Conservation (phyloP, 169 alveolate genomes). For the Plasmodium inui region DNA sequence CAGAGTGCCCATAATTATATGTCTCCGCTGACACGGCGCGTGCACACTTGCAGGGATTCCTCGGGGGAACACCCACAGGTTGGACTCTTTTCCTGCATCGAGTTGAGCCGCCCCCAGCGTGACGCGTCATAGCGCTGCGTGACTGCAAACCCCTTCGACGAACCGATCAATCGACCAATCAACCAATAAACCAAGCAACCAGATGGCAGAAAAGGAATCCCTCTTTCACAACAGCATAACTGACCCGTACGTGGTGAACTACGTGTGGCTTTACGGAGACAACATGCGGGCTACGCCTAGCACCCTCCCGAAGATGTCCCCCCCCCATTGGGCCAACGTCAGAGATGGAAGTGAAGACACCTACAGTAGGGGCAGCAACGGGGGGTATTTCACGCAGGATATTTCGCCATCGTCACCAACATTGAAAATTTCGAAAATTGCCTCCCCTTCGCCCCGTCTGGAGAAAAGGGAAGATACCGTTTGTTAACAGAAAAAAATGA, state of each 20-base stretch:
- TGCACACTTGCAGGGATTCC: background rate
- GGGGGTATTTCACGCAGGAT: background rate
- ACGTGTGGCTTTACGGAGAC: conserved; percentile 50
- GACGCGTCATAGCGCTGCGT: too few species aligned
- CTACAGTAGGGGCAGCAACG: background rate
- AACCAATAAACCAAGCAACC: too few species aligned
- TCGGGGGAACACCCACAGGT: background rate
- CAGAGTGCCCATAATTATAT: background rate
- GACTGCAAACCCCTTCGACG: background rate
- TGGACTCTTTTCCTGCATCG: background rate
- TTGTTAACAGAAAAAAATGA: background rate
- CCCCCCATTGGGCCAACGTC: background rate
- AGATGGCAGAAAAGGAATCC: conserved; percentile 37
- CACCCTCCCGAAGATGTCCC: background rate
- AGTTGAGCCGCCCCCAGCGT: background rate
- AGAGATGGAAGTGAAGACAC: background rate
- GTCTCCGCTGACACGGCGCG: background rate
- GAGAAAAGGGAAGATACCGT: background rate
- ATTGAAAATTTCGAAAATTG: background rate
- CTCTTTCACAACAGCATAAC: conserved; percentile 43
- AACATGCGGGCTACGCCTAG: background rate
- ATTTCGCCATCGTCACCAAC: background rate
- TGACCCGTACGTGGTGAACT: conserved; percentile 67
- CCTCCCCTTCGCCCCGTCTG: background rate
- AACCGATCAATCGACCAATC: too few species aligned